phyloP scores from a whole-genome alignment of 2,329 filamentous ascomycete genomes.

The Blastomyces percursus region DNA sequence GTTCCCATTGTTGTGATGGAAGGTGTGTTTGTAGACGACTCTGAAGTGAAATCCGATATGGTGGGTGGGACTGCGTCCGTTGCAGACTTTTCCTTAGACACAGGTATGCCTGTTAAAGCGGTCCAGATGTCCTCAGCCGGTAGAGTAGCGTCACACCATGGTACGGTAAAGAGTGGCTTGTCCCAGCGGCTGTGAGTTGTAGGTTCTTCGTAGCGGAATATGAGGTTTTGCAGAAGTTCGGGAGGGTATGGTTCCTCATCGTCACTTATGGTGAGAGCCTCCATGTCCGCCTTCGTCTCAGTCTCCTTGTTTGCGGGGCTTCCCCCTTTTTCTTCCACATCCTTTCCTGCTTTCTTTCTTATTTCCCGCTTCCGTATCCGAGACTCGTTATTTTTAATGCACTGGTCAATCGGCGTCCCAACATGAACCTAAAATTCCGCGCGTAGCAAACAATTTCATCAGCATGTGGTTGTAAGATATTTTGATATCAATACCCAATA shows the following conservation, averaged over 20 bases:
- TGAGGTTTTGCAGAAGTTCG: conserved; percentile 51
- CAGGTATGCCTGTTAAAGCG: conserved; percentile 36
- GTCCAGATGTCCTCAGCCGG: conserved; percentile 52
- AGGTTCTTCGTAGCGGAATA: conserved; percentile 58
- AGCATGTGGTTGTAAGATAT: neutral
- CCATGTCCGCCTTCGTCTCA: neutral
- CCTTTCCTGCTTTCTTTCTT: conserved; percentile 1
- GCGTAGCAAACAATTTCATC: neutral
- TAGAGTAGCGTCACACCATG: conserved; percentile 44
- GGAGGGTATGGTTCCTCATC: conserved; percentile 38
- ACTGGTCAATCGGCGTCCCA: conserved; percentile 46
- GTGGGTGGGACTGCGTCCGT: conserved; percentile 11
- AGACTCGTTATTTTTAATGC: conserved; percentile 43
- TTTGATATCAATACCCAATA: neutral
- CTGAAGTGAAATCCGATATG: conserved; percentile 10
- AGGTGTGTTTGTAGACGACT: conserved; percentile 11
- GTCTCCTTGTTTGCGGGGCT: conserved; percentile 1
- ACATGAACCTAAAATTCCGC: conserved; percentile 41
- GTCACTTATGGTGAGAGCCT: conserved; percentile 12
- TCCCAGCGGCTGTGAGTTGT: conserved; percentile 56
- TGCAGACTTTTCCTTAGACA: conserved; percentile 17
- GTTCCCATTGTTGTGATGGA: conserved; percentile 2
- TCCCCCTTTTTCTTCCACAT: conserved; percentile 5
- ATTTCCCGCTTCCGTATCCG: conserved; percentile 20
- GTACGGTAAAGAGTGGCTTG: conserved; percentile 53